Percentiles rank a stretch among this genome's conserved stretches.
phyloP scores from a whole-genome alignment of 768 basidiomycete species.

The Dioszegia crocea region DNA sequence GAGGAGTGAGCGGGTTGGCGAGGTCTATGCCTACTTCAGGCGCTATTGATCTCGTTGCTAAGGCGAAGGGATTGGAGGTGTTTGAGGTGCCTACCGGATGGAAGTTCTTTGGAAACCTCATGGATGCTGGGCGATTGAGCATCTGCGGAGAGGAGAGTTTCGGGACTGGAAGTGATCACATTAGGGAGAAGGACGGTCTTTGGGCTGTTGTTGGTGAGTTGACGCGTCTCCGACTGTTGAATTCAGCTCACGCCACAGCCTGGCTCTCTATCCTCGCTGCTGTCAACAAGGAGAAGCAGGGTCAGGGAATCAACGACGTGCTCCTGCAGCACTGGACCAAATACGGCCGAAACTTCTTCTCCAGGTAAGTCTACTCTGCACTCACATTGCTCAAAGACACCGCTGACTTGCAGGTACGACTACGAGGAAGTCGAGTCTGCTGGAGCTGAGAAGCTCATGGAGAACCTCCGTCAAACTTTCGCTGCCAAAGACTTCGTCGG shows the following conservation, averaged over 20 bases:
- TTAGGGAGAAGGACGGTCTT: slow-evolving; percentile 97
- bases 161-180: slow-evolving; percentile 99
- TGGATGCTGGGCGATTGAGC: slow-evolving; percentile 96
- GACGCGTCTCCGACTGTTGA: not conserved
- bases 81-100: slow-evolving; percentile 95
- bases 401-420: slow-evolving; percentile 64
- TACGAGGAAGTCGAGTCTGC: slow-evolving; percentile 96
- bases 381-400: not conserved
- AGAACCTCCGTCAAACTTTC: slow-evolving; percentile 68
- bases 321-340: slow-evolving; percentile 78
- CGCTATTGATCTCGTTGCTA: slow-evolving; percentile 91
- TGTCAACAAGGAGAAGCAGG: slow-evolving; percentile 63
- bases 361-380: slow-evolving; percentile 52
- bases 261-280: slow-evolving; percentile 94
- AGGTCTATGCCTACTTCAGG: slow-evolving; percentile 97
- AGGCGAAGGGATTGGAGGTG: slow-evolving; percentile 84
- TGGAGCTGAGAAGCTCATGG: slow-evolving; percentile 80
- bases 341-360: slow-evolving; percentile 98
- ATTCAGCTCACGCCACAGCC: slow-evolving; percentile 55
- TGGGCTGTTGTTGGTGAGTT: slow-evolving; percentile 89
- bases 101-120: slow-evolving; percentile 99
- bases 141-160: slow-evolving; percentile 99
- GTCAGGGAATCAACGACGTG: slow-evolving; percentile 72
- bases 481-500: slow-evolving; percentile 60
- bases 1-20: slow-evolving; percentile 90